phyloP scores from a whole-genome alignment of 192 early-diverging fungal species.

The Coemansia interrupta region DNA sequence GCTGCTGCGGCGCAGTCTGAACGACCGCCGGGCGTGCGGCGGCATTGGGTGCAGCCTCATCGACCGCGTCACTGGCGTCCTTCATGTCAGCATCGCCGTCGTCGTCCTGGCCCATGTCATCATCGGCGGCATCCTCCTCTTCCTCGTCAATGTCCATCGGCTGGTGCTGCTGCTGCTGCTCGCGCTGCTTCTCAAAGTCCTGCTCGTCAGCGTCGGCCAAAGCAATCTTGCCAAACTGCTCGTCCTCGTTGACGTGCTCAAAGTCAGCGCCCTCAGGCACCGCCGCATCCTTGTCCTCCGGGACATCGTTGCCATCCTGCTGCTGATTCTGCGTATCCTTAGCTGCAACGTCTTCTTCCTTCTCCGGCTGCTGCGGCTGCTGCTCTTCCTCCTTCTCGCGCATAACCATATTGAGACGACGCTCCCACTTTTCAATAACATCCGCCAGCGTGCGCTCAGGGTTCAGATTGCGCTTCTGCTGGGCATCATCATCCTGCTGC shows the following conservation, averaged over 20 bases:
- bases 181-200: slow-evolving; percentile 35
- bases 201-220: slow-evolving; percentile 66
- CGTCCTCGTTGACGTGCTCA: slow-evolving; percentile 69
- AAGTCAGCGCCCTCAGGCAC: slow-evolving; percentile 35
- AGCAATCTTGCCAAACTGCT: slow-evolving; percentile 62
- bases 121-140: slow-evolving; percentile 52
- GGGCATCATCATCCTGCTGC: slow-evolving; percentile 29
- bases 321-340: slow-evolving; percentile 37
- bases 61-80: slow-evolving; percentile 7
- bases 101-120: slow-evolving; percentile 51
- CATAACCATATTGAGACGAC: slow-evolving; percentile 71
- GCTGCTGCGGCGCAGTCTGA: slow-evolving; percentile 11
- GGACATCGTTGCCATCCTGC: slow-evolving; percentile 8
- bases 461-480: slow-evolving; percentile 61
- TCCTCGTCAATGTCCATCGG: slow-evolving; percentile 67
- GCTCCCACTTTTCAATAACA: slow-evolving; percentile 90
- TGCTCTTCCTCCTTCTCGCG: slow-evolving; percentile 62
- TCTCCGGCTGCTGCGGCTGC: slow-evolving; percentile 25
- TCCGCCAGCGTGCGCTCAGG: slow-evolving; percentile 89
- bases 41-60: slow-evolving; percentile 1
- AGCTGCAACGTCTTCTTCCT: slow-evolving; percentile 54
- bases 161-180: slow-evolving; percentile 40
- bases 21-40: slow-evolving; percentile 8
- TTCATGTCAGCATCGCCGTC: slow-evolving; percentile 32
- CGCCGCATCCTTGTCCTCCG: slow-evolving; percentile 10